These are phyloP conservation scores for Pulveroboletus sp. DNA, from an alignment of 768 basidiomycete genomes.

Conservation along the genomic window DNA sequence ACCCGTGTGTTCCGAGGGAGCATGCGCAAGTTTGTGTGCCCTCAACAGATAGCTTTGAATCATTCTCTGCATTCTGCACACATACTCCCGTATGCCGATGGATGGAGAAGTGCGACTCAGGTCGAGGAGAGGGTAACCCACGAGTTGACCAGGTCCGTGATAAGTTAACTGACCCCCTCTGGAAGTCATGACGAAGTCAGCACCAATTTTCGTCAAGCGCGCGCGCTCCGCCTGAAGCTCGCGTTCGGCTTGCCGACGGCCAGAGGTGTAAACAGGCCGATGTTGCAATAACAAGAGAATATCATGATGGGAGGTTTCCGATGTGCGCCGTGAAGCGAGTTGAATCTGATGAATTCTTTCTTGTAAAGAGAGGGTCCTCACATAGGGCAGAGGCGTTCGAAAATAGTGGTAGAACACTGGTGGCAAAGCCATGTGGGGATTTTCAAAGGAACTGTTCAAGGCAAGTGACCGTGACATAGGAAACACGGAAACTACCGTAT, in stretches of 20 bases:
- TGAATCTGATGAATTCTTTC: conserved; percentile 68
- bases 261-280: conserved; percentile 90
- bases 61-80: conserved; percentile 74
- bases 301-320: conserved; percentile 42
- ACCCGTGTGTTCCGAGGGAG: conserved; percentile 80
- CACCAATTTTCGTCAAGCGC: conserved; percentile 73
- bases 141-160: conserved; percentile 96
- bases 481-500: no score
- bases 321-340: conserved; percentile 47
- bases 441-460: no score
- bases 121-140: conserved; percentile 93
- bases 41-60: conserved; percentile 60
- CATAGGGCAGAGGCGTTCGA: conserved; percentile 72
- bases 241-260: conserved; percentile 74
- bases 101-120: conserved; percentile 74
- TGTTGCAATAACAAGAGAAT: conserved; percentile 83
- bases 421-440: conserved; percentile 35
- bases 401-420: conserved; percentile 81
- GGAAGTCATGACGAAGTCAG: conserved; percentile 78
- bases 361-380: conserved; percentile 62
- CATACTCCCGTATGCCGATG: conserved; percentile 73
- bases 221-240: conserved; percentile 55
- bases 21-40: conserved; percentile 52
- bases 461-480: no score
- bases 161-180: conserved; percentile 95